These are phyloP conservation scores for Collybia nuda DNA, from an alignment of 768 basidiomycete genomes.

Conservation along the genomic window DNA sequence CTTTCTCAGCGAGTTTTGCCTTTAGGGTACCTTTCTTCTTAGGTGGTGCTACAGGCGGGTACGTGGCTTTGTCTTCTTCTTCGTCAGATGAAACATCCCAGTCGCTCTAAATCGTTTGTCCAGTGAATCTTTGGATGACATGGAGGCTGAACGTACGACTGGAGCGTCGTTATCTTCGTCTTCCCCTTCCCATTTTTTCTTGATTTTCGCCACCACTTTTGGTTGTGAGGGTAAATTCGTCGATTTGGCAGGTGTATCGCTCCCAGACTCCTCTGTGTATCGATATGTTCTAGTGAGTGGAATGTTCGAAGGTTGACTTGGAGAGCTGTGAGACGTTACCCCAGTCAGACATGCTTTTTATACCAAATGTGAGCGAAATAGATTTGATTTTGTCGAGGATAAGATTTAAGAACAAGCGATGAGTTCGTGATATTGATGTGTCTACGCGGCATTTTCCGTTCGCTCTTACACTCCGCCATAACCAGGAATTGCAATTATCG, in stretches of 20 bases:
- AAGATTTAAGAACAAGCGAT: constrained; percentile 11
- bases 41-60: constrained; percentile 58
- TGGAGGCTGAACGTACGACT: constrained; percentile 52
- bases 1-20: constrained; percentile 90
- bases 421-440: constrained; percentile 13
- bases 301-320: constrained; percentile 2
- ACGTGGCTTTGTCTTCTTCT: constrained; percentile 53
- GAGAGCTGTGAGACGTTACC: constrained; percentile 20
- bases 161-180: constrained; percentile 83
- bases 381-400: constrained; percentile 11
- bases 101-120: constrained; percentile 64
- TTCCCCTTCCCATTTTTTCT: constrained; percentile 86
- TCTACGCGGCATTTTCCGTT: constrained; percentile 20
- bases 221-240: constrained; percentile 18
- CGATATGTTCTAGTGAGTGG: constrained; percentile 3
- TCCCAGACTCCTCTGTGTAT: constrained; percentile 32
- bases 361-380: constrained; percentile 5
- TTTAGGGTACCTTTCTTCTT: constrained; percentile 95
- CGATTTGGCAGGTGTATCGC: constrained; percentile 28
- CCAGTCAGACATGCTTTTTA: constrained; percentile 39
- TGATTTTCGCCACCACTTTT: constrained; percentile 29
- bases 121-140: neutral
- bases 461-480: neutral
- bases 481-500: too few relatives aligned
- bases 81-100: constrained; percentile 89